Evolutionary conservation across 2,329 filamentous ascomycete species (phyloP).

Genomic region (Exophiala oligosperma): DNA sequence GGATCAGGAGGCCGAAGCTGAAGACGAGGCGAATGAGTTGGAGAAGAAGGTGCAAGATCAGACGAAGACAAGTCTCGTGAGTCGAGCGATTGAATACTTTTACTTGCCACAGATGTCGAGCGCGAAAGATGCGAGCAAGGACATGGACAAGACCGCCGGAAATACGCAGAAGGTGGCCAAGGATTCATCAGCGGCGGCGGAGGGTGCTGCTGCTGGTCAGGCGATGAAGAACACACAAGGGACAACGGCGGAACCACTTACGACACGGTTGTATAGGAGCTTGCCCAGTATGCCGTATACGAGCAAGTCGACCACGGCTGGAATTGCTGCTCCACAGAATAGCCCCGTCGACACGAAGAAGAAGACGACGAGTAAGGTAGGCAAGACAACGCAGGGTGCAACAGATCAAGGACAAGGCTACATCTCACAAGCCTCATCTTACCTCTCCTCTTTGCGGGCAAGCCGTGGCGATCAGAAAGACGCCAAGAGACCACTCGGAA

Average conservation of each 20-base stretch:
- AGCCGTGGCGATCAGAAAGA: neutral
- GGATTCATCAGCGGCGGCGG: conserved; percentile 15
- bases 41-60: conserved; percentile 30
- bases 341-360: conserved; percentile 12
- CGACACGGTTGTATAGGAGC: conserved; percentile 20
- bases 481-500: conserved; percentile 11
- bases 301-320: conserved; percentile 11
- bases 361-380: conserved; percentile 6
- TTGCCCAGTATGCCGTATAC: conserved; percentile 27
- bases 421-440: conserved; percentile 24
- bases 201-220: conserved; percentile 17
- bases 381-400: conserved; percentile 7
- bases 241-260: conserved; percentile 17
- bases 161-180: conserved; percentile 18
- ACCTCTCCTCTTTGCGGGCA: conserved; percentile 16
- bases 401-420: conserved; percentile 21
- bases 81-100: conserved; percentile 30
- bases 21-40: conserved; percentile 29
- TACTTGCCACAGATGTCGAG: conserved; percentile 26
- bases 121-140: conserved; percentile 28
- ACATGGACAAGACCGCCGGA: conserved; percentile 23
- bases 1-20: conserved; percentile 31
- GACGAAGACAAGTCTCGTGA: conserved; percentile 31
- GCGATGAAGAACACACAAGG: conserved; percentile 18
- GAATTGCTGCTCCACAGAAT: conserved; percentile 5